Conservation (phyloP, 1,139 yeast genomes). For the Lodderomyces jiufengensis region DNA sequence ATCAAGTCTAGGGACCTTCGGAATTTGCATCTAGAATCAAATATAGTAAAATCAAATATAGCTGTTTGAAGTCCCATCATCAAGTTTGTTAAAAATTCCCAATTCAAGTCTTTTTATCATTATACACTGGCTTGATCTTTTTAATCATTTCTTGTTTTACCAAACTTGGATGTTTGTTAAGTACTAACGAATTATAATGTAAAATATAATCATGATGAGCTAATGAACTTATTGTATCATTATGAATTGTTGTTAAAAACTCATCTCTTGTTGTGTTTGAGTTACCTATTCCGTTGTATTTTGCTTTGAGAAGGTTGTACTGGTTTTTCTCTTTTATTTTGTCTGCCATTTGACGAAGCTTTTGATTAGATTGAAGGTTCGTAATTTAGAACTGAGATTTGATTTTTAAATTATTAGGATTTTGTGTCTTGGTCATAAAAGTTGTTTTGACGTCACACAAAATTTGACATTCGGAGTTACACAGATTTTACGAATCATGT, state of each 20-base stretch:
- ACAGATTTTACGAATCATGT: too few species aligned
- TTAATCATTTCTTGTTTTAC: constrained; percentile 53
- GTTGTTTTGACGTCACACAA: too few species aligned
- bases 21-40: too few species aligned
- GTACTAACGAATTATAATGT: constrained; percentile 63
- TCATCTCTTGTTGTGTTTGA: constrained; percentile 57
- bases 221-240: constrained; percentile 72
- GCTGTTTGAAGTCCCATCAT: too few species aligned
- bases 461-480: too few species aligned
- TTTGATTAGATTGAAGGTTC: too few species aligned
- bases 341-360: constrained; percentile 49
- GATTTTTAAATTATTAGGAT: too few species aligned
- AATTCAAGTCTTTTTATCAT: background rate
- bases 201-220: constrained; percentile 67
- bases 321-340: constrained; percentile 63
- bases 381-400: too few species aligned
- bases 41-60: background rate
- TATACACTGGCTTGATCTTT: constrained; percentile 40
- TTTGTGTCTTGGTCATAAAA: too few species aligned
- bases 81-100: too few species aligned
- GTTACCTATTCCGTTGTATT: constrained; percentile 70
- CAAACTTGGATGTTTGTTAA: constrained; percentile 50
- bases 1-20: too few species aligned
- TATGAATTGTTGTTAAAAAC: constrained; percentile 50
- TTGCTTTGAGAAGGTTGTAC: constrained; percentile 56